These are phyloP conservation scores for Rehmannia glutinosa DNA, from an alignment of 257 asterid species.

Conservation along the genomic window DNA sequence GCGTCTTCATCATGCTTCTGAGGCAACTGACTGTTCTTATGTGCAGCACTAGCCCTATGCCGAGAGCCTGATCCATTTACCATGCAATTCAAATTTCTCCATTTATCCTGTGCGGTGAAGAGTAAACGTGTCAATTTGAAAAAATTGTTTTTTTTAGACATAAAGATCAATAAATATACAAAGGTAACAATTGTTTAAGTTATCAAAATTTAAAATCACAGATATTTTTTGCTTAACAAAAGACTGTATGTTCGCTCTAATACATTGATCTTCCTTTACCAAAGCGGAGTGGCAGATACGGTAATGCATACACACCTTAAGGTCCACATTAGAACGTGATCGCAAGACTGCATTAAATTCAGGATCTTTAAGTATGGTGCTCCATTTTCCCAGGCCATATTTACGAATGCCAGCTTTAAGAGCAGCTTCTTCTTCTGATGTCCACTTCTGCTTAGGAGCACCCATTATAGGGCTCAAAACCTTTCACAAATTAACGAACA, in stretches of 20 bases:
- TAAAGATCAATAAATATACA: background rate
- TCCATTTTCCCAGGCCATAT: conserved; percentile 95
- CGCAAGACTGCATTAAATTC: conserved; percentile 64
- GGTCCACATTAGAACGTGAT: conserved; percentile 95
- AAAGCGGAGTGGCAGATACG: too few species aligned
- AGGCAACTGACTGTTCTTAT: conserved; percentile 29
- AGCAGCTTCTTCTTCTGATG: conserved; percentile 97
- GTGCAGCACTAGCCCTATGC: conserved; percentile 51
- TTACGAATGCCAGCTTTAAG: conserved; percentile 91
- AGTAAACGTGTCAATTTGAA: conserved; percentile 1
- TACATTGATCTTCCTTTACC: too few species aligned
- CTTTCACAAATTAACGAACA: conserved; percentile 13
- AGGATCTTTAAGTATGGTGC: conserved; percentile 92
- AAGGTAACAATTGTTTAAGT: background rate
- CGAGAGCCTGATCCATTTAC: conserved; percentile 84
- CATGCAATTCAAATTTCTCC: conserved; percentile 93
- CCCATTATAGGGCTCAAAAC: conserved; percentile 54
- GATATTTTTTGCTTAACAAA: background rate
- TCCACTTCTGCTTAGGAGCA: conserved; percentile 99
- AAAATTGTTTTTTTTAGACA: background rate
- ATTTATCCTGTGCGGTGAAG: conserved; percentile 68
- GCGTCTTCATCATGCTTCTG: conserved; percentile 47
- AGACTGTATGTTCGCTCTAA: too few species aligned
- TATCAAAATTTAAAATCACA: background rate
- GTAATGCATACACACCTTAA: too few species aligned